Percentiles rank a stretch among this genome's conserved stretches.
Conservation (phyloP, 2,329 filamentous ascomycete genomes). For the Fusarium tjaetaba region DNA sequence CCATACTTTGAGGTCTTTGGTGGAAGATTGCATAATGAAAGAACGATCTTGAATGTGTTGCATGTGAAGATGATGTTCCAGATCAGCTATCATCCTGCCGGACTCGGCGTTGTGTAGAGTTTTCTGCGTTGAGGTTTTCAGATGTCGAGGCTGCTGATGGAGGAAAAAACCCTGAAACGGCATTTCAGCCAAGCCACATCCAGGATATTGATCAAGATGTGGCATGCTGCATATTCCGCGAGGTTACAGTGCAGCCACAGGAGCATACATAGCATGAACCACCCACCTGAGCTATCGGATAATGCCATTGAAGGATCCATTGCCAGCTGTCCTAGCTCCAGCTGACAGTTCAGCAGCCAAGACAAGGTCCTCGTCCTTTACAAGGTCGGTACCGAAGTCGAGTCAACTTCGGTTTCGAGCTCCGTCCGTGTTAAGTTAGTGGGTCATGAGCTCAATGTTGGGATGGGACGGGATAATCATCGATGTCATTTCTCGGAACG, state of each 20-base stretch:
- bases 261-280: constrained; percentile 1
- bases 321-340: constrained; percentile 3
- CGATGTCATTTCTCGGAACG: constrained; percentile 38
- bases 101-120: neutral
- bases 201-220: neutral
- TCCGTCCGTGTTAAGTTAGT: neutral
- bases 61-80: neutral
- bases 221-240: neutral
- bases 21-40: neutral
- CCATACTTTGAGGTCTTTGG: neutral
- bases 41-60: neutral
- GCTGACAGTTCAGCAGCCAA: constrained; percentile 2
- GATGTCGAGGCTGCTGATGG: neutral
- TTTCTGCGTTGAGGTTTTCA: neutral
- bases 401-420: neutral
- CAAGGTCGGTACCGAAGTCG: neutral
- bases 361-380: neutral
- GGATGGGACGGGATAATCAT: constrained; percentile 38
- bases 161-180: neutral
- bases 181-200: constrained; percentile 8
- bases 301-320: neutral
- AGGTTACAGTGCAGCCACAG: constrained; percentile 1
- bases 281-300: neutral
- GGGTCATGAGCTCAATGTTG: constrained; percentile 38
- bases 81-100: neutral